Base-by-base conservation (phyloP, 257 asterid species). In the Ajuga chamaepitys region DNA sequence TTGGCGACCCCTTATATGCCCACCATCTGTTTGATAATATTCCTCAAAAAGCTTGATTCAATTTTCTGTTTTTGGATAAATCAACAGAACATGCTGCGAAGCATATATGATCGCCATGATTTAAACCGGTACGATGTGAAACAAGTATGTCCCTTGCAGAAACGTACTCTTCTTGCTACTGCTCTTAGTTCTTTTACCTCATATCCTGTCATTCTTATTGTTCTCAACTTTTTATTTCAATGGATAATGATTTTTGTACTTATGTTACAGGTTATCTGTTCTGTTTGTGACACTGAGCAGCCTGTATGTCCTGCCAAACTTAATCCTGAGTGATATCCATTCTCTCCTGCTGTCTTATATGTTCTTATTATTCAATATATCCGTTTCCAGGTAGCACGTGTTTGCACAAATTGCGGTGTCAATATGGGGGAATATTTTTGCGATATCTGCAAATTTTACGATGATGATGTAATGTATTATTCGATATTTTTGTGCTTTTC, bases 341-440 rank as follows among this genome's bases (percentile, higher is more conserved):
- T 50, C 30, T 1, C 38, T 42, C n/a, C 32, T 21, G 26, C 54
- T 52, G 34, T 24, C 9, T 9, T 26, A 25, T 9, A 38, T 64
- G 0, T 52, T 26, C 32, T 10, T 10, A 16, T 13, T 34, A 24
- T 58, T 45, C 12, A 45, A n/a, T 60, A 13, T 53, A 25, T 34
- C n/a, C 37, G 63, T n/a, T 18, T 75, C 41, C 79, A 94, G 99
- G 96, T 88, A 66, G 86, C 86, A 13, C 88, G 66, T 37, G 82
- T 79, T 78, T 94, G 99, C 71, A 79, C 89, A 6, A 94, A 94
- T 34, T 94, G 99, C 9, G 99, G 99, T 28, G 96, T 94, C 70
- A 88, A 85, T 40, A 86, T 94, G 99, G 99, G 99, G 53, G 99
- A 94, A 71, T 94, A 94, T 47, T 94, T 94, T 45, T 94, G 99